Base-by-base conservation (phyloP, 768 basidiomycete genomes). In the Chalciporus pseudorubinellus region DNA sequence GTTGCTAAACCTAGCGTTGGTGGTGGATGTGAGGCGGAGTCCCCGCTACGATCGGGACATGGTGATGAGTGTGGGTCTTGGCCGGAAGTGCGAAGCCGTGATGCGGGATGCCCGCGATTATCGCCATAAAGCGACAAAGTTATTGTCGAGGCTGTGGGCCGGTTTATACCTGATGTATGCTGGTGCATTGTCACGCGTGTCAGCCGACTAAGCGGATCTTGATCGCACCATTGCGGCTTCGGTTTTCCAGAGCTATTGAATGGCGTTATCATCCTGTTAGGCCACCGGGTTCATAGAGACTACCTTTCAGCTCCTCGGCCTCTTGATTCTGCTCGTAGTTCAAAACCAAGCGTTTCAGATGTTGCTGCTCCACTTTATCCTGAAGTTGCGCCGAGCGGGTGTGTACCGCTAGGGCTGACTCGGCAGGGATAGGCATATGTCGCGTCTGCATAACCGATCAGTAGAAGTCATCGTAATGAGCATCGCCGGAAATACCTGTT, bases 281-380 rank as follows among this genome's bases (percentile, higher is more conserved):
- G 48, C 38, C 28, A 6, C n/a, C 16, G 46, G 9, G 28, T 26
- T 22, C 3, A 9, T 26, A 40, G 26, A 38, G 26, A 22, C 1
- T 50, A 86, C 89, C 87, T 80, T 83, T 89, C 59, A 88, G 61
- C 62, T 90, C 89, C 65, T 91, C 89, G 3, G 80, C 86, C 70
- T 92, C 91, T 68, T 92, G 92, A 29, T 87, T 86, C 60, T 92
- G 91, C 63, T 92, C 92, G 56, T 92, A 94, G 65, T 92, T 81
- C 46, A 95, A 79, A 4, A 97, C 97, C 18, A 98, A 79, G n/a
- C 86, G 83, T 74, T 99, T 99, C 59, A 99, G 74, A 55, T 98
- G 92, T 68, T 98, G 93, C 60, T 98, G 95, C 65, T 99, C 97
- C 7, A 91, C 92, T 70, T 87, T 91, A 70, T 95, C 93, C 66